Evolutionary conservation across 129 eudicot species (phyloP).

Genomic region (Pseudognaphalium luteoalbum): DNA sequence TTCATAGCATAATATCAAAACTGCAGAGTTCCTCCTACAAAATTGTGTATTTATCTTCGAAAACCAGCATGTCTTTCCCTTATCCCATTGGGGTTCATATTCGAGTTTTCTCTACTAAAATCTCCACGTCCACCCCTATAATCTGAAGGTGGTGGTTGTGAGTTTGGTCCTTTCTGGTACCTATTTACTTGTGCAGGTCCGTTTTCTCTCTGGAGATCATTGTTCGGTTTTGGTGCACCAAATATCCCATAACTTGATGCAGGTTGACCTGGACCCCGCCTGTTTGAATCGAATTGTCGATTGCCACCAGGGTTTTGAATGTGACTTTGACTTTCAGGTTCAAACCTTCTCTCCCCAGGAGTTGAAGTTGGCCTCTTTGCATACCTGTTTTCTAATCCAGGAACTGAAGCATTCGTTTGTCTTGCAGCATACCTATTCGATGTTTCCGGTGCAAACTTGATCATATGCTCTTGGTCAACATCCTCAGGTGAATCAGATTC

Average conservation of each 20-base stretch:
- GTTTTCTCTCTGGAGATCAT: conserved; percentile 17
- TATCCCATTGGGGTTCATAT: conserved; percentile 28
- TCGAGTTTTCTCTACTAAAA: conserved; percentile 30
- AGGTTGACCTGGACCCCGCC: conserved; percentile 24
- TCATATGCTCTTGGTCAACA: conserved; percentile 15
- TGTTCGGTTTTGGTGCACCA: conserved; percentile 23
- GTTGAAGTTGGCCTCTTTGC: conserved; percentile 10
- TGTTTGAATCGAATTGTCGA: conserved; percentile 23
- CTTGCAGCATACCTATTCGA: conserved; percentile 40
- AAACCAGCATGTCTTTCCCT: conserved; percentile 27
- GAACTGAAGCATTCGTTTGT: conserved; percentile 6
- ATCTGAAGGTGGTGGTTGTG: conserved; percentile 22
- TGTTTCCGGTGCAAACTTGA: conserved; percentile 26
- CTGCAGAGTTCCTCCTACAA: conserved; percentile 22
- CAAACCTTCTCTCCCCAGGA: conserved; percentile 24
- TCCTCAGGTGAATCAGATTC: conserved; percentile 35
- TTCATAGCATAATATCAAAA: conserved; percentile 9
- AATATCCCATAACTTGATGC: conserved; percentile 45
- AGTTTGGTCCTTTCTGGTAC: conserved; percentile 43
- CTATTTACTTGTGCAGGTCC: conserved; percentile 44
- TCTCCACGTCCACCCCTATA: conserved; percentile 29
- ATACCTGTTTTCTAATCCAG: conserved; percentile 28
- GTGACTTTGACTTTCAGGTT: conserved; percentile 35
- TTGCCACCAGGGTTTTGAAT: conserved; percentile 23
- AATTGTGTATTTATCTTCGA: conserved; percentile 30